A percentile compares a stretch with the other conserved stretches of the same genome.
Evolutionary conservation across 345 rosid genomes (phyloP).

Genomic region (Anacardium occidentale): DNA sequence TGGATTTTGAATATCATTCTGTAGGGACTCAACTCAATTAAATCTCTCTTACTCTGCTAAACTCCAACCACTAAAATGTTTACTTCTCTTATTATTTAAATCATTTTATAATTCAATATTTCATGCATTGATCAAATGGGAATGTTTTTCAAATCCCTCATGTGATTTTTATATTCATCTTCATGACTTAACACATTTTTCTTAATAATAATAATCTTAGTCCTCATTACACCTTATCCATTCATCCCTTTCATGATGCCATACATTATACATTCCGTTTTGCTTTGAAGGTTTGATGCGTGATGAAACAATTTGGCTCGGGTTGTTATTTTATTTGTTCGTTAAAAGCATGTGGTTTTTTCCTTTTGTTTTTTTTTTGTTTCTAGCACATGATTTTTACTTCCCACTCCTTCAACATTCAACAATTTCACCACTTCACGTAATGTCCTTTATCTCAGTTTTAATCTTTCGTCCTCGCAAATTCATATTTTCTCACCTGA

Average conservation of each 20-base stretch:
- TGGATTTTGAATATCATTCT: constrained; percentile 11
- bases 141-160: neutral
- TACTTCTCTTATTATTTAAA: too few species aligned
- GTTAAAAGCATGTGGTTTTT: constrained; percentile 17
- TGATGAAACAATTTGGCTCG: constrained; percentile 14
- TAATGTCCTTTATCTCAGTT: constrained; percentile 18
- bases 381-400: constrained; percentile 27
- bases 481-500: too few species aligned
- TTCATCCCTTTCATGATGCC: constrained; percentile 17
- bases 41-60: too few species aligned
- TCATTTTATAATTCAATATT: too few species aligned
- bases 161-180: too few species aligned
- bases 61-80: too few species aligned
- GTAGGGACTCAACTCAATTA: constrained; percentile 16
- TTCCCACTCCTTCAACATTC: neutral
- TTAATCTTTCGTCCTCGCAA: too few species aligned
- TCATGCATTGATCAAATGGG: too few species aligned
- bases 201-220: too few species aligned
- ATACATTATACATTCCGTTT: constrained; percentile 15
- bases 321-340: too few species aligned
- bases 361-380: constrained; percentile 14
- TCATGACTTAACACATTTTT: too few species aligned
- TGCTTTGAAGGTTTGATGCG: neutral
- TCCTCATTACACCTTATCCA: neutral
- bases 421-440: constrained; percentile 38